Base-by-base conservation (phyloP, 1,284 basidiomycete species). In the Ceratobasidium sp. region DNA sequence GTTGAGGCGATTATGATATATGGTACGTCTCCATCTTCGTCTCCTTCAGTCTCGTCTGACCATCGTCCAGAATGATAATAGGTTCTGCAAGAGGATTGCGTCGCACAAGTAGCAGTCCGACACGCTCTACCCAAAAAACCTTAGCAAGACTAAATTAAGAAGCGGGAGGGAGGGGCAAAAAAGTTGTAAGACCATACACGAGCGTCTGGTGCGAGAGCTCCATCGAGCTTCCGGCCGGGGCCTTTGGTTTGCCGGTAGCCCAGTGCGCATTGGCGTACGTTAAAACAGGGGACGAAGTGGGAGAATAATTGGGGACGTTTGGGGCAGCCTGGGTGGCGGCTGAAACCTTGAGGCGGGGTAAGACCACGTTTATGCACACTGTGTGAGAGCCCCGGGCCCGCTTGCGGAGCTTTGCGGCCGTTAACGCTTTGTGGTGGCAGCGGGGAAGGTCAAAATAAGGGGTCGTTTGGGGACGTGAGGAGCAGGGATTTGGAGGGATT, bases 171-270 rank as follows among this genome's bases (percentile, higher is more conserved):
- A 59, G 31, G 17, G 33, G 67, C 67, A 36, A 41, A 24, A 69
- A 36, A 51, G 67, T 60, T 72, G 56, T 72, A 48, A 72, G 67
- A 72, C 67, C 67, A 72, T 72, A 72, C 67, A 72, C 67, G 50
- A 72, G 67, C 67, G 45, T 45, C 56, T 56, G 36, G 67, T 45
- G 56, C 67, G 67, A 72, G 67, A 72, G 67, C 67, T 56, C 59
- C 22, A 45, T 60, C 66, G 53, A 31, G 24, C 45, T 47, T 47
- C 14, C 54, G 54, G 27, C 41, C 22, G 45, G 24, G 41, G 54
- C 44, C 41, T 11, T 27, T 50, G 54, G 31, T 24, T 60, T 27
- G 67, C 67, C 67, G 67, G 17, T 72, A 72, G 51, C 56, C 56
- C 41, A 48, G 56, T 47, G 54, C 41, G 67, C 67, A 72, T 72